Conservation (phyloP, 2,329 filamentous ascomycete species). For the Clonostachys solani region DNA sequence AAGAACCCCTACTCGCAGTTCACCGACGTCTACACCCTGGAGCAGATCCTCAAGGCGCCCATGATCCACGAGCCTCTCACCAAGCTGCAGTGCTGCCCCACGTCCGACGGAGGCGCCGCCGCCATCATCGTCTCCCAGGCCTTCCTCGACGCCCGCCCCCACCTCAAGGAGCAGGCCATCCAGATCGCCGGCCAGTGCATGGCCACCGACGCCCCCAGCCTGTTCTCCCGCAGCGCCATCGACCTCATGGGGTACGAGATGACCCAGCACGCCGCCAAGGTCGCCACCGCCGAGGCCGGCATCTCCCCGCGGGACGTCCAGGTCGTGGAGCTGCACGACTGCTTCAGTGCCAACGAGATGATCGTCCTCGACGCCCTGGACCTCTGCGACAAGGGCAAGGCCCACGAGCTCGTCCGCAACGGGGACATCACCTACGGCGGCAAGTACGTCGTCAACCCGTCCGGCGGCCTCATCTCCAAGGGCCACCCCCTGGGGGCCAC, state of each 20-base stretch:
- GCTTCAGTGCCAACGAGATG: slow-evolving; percentile 95
- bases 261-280: slow-evolving; percentile 64
- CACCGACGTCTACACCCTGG: slow-evolving; percentile 82
- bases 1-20: slow-evolving; percentile 99
- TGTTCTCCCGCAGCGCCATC: slow-evolving; percentile 79
- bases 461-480: slow-evolving; percentile 91
- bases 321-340: slow-evolving; percentile 93
- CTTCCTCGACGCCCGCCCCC: slow-evolving; percentile 81
- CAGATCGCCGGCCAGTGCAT: slow-evolving; percentile 84
- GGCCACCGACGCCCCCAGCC: slow-evolving; percentile 74
- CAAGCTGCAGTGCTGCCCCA: slow-evolving; percentile 98
- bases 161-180: slow-evolving; percentile 79
- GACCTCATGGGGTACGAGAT: slow-evolving; percentile 89
- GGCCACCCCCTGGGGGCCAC: slow-evolving; percentile 92
- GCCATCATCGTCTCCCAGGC: slow-evolving; percentile 83
- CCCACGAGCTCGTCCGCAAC: slow-evolving; percentile 81
- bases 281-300: slow-evolving; percentile 71
- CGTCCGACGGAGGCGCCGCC: slow-evolving; percentile 86
- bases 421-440: slow-evolving; percentile 93
- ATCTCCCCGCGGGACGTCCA: slow-evolving; percentile 66
- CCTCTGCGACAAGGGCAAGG: slow-evolving; percentile 73
- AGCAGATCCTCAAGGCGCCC: slow-evolving; percentile 72
- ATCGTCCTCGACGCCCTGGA: slow-evolving; percentile 83
- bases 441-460: slow-evolving; percentile 83
- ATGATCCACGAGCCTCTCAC: slow-evolving; percentile 85